Conservation (phyloP, 2,329 filamentous ascomycete species). For the Graphium sp. region DNA sequence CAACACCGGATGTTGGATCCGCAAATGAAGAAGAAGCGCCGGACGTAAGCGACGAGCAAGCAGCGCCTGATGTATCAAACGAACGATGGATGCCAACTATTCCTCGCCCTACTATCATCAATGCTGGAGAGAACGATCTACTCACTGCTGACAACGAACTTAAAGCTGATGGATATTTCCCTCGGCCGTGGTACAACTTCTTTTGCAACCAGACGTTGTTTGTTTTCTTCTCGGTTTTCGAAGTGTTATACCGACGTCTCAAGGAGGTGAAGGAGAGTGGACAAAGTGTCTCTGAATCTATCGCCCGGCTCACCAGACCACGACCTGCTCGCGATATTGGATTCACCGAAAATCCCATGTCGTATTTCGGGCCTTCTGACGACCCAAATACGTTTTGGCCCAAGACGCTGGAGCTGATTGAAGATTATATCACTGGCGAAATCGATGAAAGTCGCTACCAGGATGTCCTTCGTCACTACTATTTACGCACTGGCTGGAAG, state of each 20-base stretch:
- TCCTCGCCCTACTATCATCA: conserved; percentile 35
- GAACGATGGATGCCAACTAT: conserved; percentile 48
- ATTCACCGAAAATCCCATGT: conserved; percentile 61
- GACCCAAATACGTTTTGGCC: conserved; percentile 59
- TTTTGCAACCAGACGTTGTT: conserved; percentile 86
- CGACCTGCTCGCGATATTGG: conserved; percentile 76
- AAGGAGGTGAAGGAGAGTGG: conserved; percentile 70
- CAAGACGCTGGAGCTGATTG: conserved; percentile 70
- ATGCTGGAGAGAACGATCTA: conserved; percentile 27
- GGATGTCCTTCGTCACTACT: conserved; percentile 81
- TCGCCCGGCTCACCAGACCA: conserved; percentile 52
- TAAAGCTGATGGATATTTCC: conserved; percentile 67
- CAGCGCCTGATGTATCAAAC: conserved; percentile 44
- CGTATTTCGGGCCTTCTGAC: conserved; percentile 55
- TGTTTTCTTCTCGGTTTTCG: conserved; percentile 87
- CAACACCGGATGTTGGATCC: conserved; percentile 70
- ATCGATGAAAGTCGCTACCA: conserved; percentile 74
- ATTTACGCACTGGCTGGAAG: conserved; percentile 80
- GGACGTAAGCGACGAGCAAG: conserved; percentile 39
- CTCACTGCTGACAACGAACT: conserved; percentile 43
- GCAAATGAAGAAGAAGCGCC: conserved; percentile 61
- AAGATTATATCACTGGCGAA: conserved; percentile 70
- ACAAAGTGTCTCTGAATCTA: conserved; percentile 53
- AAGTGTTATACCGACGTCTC: conserved; percentile 76
- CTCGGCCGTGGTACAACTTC: conserved; percentile 68